These are phyloP conservation scores for Zygnema cylindricum DNA, from an alignment of 139 green algal genomes.

Conservation along the genomic window DNA sequence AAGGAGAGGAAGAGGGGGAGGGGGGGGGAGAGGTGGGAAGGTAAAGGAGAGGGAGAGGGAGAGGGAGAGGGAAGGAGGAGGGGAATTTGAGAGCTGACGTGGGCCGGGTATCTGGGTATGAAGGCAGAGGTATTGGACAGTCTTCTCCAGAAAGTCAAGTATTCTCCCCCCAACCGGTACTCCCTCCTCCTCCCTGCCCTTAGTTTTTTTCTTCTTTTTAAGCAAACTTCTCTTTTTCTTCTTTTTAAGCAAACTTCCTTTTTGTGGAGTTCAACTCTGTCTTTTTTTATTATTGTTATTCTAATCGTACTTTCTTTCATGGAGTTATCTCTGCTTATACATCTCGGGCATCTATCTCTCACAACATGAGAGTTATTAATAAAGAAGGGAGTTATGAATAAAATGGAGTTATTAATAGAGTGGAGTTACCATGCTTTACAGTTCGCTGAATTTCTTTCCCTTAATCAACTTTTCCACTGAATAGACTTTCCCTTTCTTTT, in stretches of 20 bases:
- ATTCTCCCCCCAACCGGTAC: slow-evolving; percentile 45
- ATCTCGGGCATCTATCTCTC: background rate
- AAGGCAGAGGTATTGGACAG: slow-evolving; percentile 42
- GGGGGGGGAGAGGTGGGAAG: no score
- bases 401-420: no score
- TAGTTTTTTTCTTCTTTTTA: background rate
- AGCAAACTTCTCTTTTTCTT: background rate
- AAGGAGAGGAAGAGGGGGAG: no score
- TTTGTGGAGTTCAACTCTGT: background rate
- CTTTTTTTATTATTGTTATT: background rate
- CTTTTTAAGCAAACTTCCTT: background rate
- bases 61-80: no score
- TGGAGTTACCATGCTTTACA: no score
- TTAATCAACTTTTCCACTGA: no score
- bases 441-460: no score
- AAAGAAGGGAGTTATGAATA: background rate
- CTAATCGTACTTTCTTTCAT: background rate
- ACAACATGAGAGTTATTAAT: background rate
- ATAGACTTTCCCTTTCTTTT: no score
- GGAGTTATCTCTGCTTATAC: background rate
- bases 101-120: no score
- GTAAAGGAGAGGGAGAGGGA: no score
- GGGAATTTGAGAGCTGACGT: no score
- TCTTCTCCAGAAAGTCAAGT: slow-evolving; percentile 43
- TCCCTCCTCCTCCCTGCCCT: background rate